Percentiles rank a stretch among this genome's conserved stretches.
Conservation (phyloP, 2,329 filamentous ascomycete species). For the Aspergillus arachidicola region DNA sequence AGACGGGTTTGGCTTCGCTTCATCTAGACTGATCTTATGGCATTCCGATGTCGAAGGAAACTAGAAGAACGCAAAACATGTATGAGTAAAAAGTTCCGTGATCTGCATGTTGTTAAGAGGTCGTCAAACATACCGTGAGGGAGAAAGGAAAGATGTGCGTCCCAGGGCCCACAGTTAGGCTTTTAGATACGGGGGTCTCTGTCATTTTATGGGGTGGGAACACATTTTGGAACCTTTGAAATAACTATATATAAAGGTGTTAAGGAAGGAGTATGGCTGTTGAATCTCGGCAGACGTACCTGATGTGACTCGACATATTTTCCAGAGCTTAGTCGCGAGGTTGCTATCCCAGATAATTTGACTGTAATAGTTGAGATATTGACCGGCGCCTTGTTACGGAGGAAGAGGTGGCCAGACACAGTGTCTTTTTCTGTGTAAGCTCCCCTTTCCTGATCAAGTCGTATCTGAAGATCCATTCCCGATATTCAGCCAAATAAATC, state of each 20-base stretch:
- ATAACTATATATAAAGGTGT: neutral
- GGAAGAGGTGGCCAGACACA: conserved; percentile 20
- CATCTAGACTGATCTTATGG: conserved; percentile 7
- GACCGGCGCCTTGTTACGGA: conserved; percentile 12
- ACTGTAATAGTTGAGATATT: conserved; percentile 19
- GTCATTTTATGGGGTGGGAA: neutral
- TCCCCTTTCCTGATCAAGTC: conserved; percentile 8
- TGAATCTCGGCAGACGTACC: conserved; percentile 4
- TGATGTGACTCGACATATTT: conserved; percentile 17
- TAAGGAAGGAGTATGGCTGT: no score
- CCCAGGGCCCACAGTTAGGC: neutral
- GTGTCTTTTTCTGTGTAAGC: conserved; percentile 15
- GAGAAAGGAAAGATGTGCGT: conserved; percentile 14
- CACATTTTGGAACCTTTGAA: conserved; percentile 4
- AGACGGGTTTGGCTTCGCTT: neutral
- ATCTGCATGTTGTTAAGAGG: neutral
- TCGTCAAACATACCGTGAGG: conserved; percentile 8
- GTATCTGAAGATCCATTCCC: conserved; percentile 14
- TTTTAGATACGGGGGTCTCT: neutral
- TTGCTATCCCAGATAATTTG: conserved; percentile 17
- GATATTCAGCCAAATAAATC: neutral
- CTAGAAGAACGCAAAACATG: neutral
- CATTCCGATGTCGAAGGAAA: conserved; percentile 19
- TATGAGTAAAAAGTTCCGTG: neutral
- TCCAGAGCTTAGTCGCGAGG: conserved; percentile 14